Percentiles rank a stretch among this genome's conserved stretches.
These are phyloP conservation scores for Boletus speciosus DNA, from an alignment of 768 basidiomycete genomes.

Conservation along the genomic window DNA sequence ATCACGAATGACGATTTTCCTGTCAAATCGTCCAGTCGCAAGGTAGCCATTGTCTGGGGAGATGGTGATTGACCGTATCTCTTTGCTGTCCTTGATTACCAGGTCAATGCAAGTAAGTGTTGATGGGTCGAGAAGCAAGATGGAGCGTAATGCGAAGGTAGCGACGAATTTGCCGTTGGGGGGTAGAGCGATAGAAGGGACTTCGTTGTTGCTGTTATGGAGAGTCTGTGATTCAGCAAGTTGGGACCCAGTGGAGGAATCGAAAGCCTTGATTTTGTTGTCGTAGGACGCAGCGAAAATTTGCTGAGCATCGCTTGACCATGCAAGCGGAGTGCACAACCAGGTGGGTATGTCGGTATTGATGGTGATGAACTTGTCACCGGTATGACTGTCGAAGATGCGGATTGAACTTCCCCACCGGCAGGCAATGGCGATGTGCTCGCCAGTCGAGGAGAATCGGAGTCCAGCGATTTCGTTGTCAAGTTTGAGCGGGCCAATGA, in stretches of 20 bases:
- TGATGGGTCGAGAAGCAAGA: not conserved
- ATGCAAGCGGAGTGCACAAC: not conserved
- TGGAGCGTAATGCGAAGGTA: too few species aligned
- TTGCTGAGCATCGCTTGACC: not conserved
- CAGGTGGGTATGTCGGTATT: accelerated
- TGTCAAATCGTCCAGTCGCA: not conserved
- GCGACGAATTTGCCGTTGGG: not conserved
- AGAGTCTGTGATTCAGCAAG: not conserved
- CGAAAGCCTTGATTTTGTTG: not conserved
- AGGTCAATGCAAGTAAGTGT: not conserved
- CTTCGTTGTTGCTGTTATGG: too few species aligned
- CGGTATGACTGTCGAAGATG: not conserved
- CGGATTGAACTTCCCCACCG: not conserved
- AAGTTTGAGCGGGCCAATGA: too few species aligned
- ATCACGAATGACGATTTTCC: not conserved
- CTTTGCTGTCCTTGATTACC: not conserved
- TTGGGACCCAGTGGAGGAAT: too few species aligned
- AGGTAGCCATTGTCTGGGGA: not conserved
- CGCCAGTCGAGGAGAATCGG: not conserved
- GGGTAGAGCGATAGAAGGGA: not conserved
- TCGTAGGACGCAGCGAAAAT: not conserved
- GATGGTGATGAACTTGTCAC: not conserved
- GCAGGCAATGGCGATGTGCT: not conserved
- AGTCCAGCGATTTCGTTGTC: not conserved
- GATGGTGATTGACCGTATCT: not conserved